These are phyloP conservation scores for Fomitopsis serialis DNA, from an alignment of 768 basidiomycete species.

Conservation along the genomic window DNA sequence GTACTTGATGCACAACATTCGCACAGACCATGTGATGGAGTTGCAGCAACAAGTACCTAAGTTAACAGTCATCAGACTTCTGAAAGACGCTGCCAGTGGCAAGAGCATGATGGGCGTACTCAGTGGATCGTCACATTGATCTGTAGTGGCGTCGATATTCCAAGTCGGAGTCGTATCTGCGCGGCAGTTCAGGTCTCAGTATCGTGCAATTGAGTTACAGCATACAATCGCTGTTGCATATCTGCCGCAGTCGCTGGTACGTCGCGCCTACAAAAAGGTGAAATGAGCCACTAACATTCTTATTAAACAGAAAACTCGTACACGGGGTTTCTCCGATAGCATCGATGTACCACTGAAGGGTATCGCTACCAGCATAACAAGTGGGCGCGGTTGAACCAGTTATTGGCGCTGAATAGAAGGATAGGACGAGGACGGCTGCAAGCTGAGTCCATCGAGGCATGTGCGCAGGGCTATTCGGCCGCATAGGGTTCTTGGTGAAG, in stretches of 20 bases:
- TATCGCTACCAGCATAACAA: not conserved
- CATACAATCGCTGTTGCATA: not conserved
- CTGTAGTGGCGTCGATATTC: not conserved
- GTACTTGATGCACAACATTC: not conserved
- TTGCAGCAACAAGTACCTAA: not conserved
- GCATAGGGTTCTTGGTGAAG: no score
- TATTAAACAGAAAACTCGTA: not conserved
- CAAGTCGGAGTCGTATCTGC: not conserved
- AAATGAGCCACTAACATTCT: not conserved
- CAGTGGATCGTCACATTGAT: not conserved
- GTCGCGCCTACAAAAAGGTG: not conserved
- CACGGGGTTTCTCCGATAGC: not conserved
- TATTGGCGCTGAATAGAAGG: no score
- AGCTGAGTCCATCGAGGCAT: no score
- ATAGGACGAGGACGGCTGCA: no score
- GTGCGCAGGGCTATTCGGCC: no score
- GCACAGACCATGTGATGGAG: not conserved
- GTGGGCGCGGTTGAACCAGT: no score
- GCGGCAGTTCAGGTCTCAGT: not conserved
- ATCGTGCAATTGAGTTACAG: not conserved
- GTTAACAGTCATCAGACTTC: no score
- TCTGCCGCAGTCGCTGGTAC: not conserved
- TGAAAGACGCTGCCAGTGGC: no score
- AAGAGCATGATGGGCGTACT: not conserved
- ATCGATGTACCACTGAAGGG: not conserved